phyloP scores from a whole-genome alignment of 2,329 filamentous ascomycete species.

The Botryotinia convoluta region DNA sequence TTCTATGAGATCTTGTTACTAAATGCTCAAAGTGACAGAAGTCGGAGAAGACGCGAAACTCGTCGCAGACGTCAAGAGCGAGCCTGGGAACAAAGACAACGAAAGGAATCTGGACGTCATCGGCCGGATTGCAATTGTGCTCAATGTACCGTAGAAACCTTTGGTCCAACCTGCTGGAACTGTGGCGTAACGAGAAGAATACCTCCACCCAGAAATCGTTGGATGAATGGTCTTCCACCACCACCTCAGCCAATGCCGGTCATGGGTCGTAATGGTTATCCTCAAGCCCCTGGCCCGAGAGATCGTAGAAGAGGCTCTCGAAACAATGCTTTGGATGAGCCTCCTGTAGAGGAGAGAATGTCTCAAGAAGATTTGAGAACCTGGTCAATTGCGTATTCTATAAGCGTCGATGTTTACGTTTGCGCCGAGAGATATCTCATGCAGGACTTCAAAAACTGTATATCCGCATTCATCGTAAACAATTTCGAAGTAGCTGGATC shows the following conservation, averaged over 20 bases:
- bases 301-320: conserved; percentile 27
- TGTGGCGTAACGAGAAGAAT: conserved; percentile 40
- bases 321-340: conserved; percentile 27
- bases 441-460: conserved; percentile 45
- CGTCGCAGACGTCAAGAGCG: conserved; percentile 40
- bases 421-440: conserved; percentile 49
- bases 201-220: conserved; percentile 30
- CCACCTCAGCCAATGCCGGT: conserved; percentile 27
- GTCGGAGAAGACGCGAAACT: conserved; percentile 39
- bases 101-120: conserved; percentile 47
- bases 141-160: conserved; percentile 39
- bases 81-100: conserved; percentile 41
- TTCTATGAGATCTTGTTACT: conserved; percentile 4
- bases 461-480: conserved; percentile 46
- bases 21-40: conserved; percentile 32
- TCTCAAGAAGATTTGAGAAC: conserved; percentile 46
- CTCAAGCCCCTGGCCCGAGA: conserved; percentile 23
- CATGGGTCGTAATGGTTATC: conserved; percentile 26
- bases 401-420: conserved; percentile 50
- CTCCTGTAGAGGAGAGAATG: conserved; percentile 35
- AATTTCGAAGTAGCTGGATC: conserved; percentile 39
- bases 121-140: conserved; percentile 47
- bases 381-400: conserved; percentile 48
- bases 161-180: conserved; percentile 44
- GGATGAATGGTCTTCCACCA: conserved; percentile 25